A percentile compares a stretch with the other conserved stretches of the same genome.
Evolutionary conservation across 2,329 filamentous ascomycete genomes (phyloP).

Genomic region (Annulohypoxylon truncatum): DNA sequence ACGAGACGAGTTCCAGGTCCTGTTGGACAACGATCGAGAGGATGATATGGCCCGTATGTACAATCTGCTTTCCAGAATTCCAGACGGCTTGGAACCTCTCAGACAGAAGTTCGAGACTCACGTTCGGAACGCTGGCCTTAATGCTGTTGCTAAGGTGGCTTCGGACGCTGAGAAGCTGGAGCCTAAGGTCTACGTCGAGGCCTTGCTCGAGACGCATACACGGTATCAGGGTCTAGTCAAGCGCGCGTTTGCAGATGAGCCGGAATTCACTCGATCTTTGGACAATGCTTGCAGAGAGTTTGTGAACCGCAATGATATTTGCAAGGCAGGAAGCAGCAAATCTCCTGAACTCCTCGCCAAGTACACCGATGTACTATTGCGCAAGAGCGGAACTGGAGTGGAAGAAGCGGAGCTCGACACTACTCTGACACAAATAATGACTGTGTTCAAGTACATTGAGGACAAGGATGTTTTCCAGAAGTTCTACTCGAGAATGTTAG

Average conservation of each 20-base stretch:
- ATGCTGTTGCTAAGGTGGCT: constrained; percentile 90
- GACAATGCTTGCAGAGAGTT: constrained; percentile 98
- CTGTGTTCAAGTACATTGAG: constrained; percentile 99
- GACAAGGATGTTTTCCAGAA: constrained; percentile 99
- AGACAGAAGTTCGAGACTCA: constrained; percentile 90
- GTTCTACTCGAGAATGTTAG: constrained; percentile 97
- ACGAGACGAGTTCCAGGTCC: constrained; percentile 92
- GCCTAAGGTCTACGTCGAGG: constrained; percentile 96
- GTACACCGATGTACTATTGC: constrained; percentile 91
- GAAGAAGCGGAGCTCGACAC: constrained; percentile 95
- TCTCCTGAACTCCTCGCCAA: constrained; percentile 95
- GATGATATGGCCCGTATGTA: constrained; percentile 99
- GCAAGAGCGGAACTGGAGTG: constrained; percentile 91
- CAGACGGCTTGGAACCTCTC: constrained; percentile 90
- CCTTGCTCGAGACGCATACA: constrained; percentile 91
- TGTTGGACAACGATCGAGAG: constrained; percentile 93
- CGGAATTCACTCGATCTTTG: constrained; percentile 94
- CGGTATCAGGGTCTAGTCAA: constrained; percentile 94
- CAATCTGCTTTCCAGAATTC: constrained; percentile 86
- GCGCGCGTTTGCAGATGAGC: constrained; percentile 92
- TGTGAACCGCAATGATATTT: constrained; percentile 96
- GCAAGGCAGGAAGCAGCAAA: constrained; percentile 91
- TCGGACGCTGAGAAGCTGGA: constrained; percentile 90
- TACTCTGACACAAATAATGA: constrained; percentile 93
- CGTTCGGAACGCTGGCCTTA: constrained; percentile 87